Base-by-base conservation (phyloP, 202 grass and related monocot genomes). In the Panicum virgatum region DNA sequence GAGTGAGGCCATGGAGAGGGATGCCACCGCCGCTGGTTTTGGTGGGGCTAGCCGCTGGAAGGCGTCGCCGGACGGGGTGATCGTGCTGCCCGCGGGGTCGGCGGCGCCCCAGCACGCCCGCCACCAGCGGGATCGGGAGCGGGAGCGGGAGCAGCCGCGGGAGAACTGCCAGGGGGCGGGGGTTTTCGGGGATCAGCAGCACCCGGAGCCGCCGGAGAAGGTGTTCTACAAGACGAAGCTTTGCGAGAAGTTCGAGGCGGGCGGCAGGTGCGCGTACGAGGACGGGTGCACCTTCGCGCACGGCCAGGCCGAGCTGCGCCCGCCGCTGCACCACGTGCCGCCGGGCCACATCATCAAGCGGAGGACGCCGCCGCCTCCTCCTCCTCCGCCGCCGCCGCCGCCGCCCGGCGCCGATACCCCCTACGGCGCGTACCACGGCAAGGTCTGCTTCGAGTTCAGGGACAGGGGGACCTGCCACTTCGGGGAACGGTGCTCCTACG, bases 241-340 rank as follows among this genome's bases (percentile, higher is more conserved):
- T 13, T 95, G 96, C 88, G 72, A 88, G 11, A 91, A 74, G 78
- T 98, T 91, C 76, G 66, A 62, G 77, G 1, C 12, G 6, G 63
- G 38, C 46, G 63, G 38, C 46, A 40, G 19, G 10, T 93, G 96
- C 63, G 30, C 23, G 16, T 91, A 86, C 86, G 84, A 77, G 16
- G 63, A 77, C 14, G 73, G 60, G 3, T 98, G 96, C 88, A 93
- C 72, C 79, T 98, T 93, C 76, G 92, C 92, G n/a, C 96, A 95
- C 84, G 90, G 92, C 50, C 11, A 15, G 40, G 82, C 80, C 32
- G 90, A 98, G 72, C 69, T 98, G 43, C 92, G 92, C 76, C 82
- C 50, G 15, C 69, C 90, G 14, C n/a, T 66, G 45, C 34, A 66
- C 38, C 34, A 66, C 38, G 7, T 36, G 6, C 47, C 71, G 42